Base-by-base conservation (phyloP, 768 basidiomycete species). In the Crucibulum laeve region DNA sequence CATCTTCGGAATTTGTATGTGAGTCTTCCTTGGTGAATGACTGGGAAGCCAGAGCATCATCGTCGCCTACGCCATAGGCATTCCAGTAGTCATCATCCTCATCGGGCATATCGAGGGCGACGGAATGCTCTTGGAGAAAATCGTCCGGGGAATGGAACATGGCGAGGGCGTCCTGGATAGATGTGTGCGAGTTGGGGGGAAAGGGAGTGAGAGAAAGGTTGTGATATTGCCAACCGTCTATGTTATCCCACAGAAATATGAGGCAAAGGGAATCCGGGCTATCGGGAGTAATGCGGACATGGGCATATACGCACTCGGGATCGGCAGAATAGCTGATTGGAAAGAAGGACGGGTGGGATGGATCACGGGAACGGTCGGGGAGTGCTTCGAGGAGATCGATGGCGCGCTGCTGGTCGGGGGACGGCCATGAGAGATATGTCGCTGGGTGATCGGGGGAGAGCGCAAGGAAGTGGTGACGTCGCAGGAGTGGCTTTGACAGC, bases 361-460 rank as follows among this genome's bases (percentile, higher is more conserved):
- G 40, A 47, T 25, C 40, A 18, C 40, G 36, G 35, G 30, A 49
- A 28, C 21, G 23, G 41, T 47, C 52, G 33, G 55, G 37, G 42
- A 57, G 54, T 49, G 67, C 56, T 47, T 76, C 70, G 28, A 84
- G 65, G 22, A 79, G 65, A 42, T 66, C 59, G 40, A 75, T 52
- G 38, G 65, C 58, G 38, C 58, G 52, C 43, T 47, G 48, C 8
- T 38, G 46, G 25, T 62, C 50, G 15, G 61, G 52, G 3, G 73
- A 68, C 7, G 87, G 83, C 87, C 87, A 89, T 51, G 74, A 75
- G 35, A 89, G 69, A 57, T 89, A 89, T 3, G 75, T 67, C 25
- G 60, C 49, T 6, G 76, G 66, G 50, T 76, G 62, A 19, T 76
- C 65, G 6, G 76, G 69, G 21, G 70, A 58, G 44, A 88, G 64